These are phyloP conservation scores for Kwoniella sp. DNA, from an alignment of 768 basidiomycete species.

Conservation along the genomic window DNA sequence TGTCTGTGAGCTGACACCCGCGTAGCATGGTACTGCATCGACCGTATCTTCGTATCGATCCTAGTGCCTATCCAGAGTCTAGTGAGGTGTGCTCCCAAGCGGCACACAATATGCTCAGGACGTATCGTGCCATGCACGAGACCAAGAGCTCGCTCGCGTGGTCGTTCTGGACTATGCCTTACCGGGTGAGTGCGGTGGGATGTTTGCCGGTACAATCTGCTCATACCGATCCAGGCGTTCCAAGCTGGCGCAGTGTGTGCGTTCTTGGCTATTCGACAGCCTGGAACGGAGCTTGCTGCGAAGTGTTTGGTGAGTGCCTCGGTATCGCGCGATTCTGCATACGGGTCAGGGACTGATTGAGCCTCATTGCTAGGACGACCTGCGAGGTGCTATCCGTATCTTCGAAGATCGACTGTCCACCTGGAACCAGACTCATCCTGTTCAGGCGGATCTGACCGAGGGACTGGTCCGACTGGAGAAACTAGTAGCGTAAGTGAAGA, in stretches of 20 bases:
- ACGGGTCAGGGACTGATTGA: not conserved
- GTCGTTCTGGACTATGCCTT: slow-evolving; percentile 49
- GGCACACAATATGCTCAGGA: slow-evolving; percentile 56
- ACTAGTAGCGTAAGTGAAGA: slow-evolving; percentile 35
- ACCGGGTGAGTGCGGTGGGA: slow-evolving; percentile 20
- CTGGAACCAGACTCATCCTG: slow-evolving; percentile 45
- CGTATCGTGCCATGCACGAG: slow-evolving; percentile 54
- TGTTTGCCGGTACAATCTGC: not conserved
- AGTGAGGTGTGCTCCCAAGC: slow-evolving; percentile 68
- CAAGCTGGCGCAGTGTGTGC: slow-evolving; percentile 40
- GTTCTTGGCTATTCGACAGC: slow-evolving; percentile 46
- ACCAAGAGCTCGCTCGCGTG: slow-evolving; percentile 42
- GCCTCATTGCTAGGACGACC: slow-evolving; percentile 27
- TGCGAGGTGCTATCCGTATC: slow-evolving; percentile 38
- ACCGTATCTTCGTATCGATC: slow-evolving; percentile 47
- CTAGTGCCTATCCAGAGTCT: slow-evolving; percentile 46
- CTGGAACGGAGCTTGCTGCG: slow-evolving; percentile 31
- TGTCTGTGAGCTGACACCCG: not conserved
- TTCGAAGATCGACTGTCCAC: slow-evolving; percentile 39
- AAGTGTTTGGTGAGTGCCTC: slow-evolving; percentile 42
- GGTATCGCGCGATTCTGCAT: not conserved
- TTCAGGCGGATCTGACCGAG: slow-evolving; percentile 44
- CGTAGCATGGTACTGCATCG: slow-evolving; percentile 43
- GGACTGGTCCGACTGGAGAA: slow-evolving; percentile 42
- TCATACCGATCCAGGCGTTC: slow-evolving; percentile 31